These are phyloP conservation scores for Ophiocordyceps sinensis DNA, from an alignment of 2,329 filamentous ascomycete species.

Conservation along the genomic window DNA sequence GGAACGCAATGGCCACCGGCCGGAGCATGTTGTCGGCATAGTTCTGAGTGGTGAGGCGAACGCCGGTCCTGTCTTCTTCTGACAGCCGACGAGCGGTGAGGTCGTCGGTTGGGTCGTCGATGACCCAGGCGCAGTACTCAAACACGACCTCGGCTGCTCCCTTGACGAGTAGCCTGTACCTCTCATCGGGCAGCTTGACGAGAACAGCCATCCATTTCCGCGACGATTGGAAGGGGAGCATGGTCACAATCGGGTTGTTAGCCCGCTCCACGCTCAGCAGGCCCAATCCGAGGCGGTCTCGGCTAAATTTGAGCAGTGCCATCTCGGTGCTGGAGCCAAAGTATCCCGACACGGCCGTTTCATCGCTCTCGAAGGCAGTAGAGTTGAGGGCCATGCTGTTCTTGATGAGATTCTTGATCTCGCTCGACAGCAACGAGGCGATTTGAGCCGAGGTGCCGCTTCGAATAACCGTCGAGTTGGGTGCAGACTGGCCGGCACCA, in stretches of 20 bases:
- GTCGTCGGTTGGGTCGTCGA: slow-evolving; percentile 27
- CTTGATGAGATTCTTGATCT: slow-evolving; percentile 22
- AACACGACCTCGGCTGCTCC: slow-evolving; percentile 43
- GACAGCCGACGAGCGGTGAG: slow-evolving; percentile 13
- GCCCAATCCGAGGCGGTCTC: slow-evolving; percentile 32
- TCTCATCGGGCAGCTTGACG: slow-evolving; percentile 27
- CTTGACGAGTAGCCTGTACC: slow-evolving; percentile 38
- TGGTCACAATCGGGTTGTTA: slow-evolving; percentile 29
- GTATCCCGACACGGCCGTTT: slow-evolving; percentile 21
- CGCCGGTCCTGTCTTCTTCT: slow-evolving; percentile 15
- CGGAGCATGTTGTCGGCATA: slow-evolving; percentile 59
- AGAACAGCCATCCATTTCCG: slow-evolving; percentile 43
- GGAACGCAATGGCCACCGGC: slow-evolving; percentile 61
- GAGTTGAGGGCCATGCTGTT: slow-evolving; percentile 31
- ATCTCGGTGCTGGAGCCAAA: slow-evolving; percentile 42
- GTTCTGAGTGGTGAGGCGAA: slow-evolving; percentile 19
- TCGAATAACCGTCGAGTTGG: slow-evolving; percentile 8
- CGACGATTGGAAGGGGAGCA: slow-evolving; percentile 39
- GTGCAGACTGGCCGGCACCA: slow-evolving; percentile 8
- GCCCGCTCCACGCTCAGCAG: slow-evolving; percentile 30
- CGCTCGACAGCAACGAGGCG: slow-evolving; percentile 15
- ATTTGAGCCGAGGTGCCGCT: slow-evolving; percentile 14
- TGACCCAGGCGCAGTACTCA: slow-evolving; percentile 24
- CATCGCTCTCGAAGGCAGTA: slow-evolving; percentile 37
- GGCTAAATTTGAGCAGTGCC: slow-evolving; percentile 33